Percentiles rank a stretch among this genome's conserved stretches.
Evolutionary conservation across 192 early-diverging fungal genomes (phyloP).

Genomic region (Backusella macrospora): DNA sequence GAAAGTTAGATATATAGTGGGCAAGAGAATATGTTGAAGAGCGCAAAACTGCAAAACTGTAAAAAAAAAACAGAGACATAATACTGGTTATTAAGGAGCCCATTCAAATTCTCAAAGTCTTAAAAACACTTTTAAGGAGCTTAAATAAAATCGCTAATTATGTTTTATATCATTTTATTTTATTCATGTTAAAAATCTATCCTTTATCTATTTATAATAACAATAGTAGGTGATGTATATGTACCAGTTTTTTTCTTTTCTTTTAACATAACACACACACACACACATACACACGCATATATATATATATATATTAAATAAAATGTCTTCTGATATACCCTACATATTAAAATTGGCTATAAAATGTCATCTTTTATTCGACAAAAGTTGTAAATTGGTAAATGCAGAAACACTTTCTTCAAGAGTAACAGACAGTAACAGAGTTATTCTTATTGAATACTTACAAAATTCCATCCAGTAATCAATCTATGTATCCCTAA

Average conservation of each 20-base stretch:
- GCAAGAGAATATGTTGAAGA: conserved; percentile 19
- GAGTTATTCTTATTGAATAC: no score
- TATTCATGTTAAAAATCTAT: neutral
- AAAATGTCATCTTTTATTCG: neutral
- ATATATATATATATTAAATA: neutral
- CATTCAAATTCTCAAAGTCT: conserved; percentile 25
- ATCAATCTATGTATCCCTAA: no score
- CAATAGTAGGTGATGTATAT: neutral
- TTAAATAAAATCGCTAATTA: conserved; percentile 11
- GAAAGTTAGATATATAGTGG: conserved; percentile 20
- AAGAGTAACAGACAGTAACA: no score
- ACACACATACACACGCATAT: no score
- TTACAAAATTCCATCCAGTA: no score
- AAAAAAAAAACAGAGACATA: no score
- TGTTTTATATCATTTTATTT: conserved; percentile 11
- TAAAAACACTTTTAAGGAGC: conserved; percentile 18
- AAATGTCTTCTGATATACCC: neutral
- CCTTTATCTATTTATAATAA: neutral
- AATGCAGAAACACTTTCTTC: no score
- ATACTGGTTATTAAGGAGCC: conserved; percentile 12
- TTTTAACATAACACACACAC: no score
- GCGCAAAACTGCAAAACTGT: conserved; percentile 10
- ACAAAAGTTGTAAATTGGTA: no score
- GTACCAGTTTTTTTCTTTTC: no score
- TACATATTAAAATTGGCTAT: conserved; percentile 13